These are phyloP conservation scores for Arthrobotrys iridis DNA, from an alignment of 2,329 filamentous ascomycete genomes.

Conservation along the genomic window DNA sequence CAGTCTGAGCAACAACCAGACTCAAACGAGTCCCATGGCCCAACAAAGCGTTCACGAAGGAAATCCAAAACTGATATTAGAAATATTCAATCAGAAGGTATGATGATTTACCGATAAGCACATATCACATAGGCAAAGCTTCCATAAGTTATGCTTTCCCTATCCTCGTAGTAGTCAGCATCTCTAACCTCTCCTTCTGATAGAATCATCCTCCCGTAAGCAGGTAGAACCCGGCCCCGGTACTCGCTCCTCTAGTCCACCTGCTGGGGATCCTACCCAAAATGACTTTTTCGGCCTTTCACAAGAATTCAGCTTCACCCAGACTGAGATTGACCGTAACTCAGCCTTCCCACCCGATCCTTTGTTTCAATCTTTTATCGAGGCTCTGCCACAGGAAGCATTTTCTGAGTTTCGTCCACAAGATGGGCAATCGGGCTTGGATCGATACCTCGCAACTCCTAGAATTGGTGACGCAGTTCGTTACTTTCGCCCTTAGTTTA, in stretches of 20 bases:
- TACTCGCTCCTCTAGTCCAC: slow-evolving; percentile 1
- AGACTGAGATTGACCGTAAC: not conserved
- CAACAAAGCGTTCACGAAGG: not conserved
- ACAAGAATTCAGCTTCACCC: slow-evolving; percentile 15
- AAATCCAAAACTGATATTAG: not conserved
- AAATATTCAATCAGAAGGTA: not conserved
- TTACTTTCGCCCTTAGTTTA: slow-evolving; percentile 13
- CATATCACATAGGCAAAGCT: too few species aligned
- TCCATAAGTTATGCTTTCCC: too few species aligned
- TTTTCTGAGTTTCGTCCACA: slow-evolving; percentile 9
- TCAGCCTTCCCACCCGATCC: not conserved
- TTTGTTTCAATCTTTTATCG: slow-evolving; percentile 2
- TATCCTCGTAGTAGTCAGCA: not conserved
- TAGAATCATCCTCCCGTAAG: not conserved
- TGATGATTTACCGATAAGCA: too few species aligned
- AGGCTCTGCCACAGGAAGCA: not conserved
- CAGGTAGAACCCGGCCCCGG: not conserved
- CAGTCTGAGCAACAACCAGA: not conserved
- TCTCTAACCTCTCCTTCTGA: not conserved
- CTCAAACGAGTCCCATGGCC: not conserved
- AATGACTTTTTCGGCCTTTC: slow-evolving; percentile 28
- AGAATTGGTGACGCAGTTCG: slow-evolving; percentile 5
- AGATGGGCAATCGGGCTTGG: not conserved
- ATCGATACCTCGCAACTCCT: slow-evolving; percentile 26
- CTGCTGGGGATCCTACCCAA: not conserved